A percentile compares a stretch with the other conserved stretches of the same genome.
These are phyloP conservation scores for Rauvolfia tetraphylla DNA, from an alignment of 257 asterid species.

Conservation along the genomic window DNA sequence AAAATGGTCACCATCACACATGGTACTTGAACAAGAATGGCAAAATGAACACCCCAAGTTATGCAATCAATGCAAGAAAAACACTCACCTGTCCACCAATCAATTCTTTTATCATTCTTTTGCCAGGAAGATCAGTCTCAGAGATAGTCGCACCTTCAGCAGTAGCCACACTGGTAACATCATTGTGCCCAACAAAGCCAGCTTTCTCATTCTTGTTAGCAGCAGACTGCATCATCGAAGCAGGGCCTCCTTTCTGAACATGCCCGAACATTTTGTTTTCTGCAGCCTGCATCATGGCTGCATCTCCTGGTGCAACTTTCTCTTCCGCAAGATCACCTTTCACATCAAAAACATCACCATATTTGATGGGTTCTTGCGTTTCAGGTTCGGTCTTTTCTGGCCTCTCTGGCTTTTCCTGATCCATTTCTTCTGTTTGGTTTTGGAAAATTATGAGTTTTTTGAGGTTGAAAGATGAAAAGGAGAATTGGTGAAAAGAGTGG, in stretches of 20 bases:
- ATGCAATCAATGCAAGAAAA: not conserved
- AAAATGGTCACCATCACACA: too few species aligned
- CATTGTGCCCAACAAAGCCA: conserved; percentile 15
- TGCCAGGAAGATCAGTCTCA: conserved; percentile 13
- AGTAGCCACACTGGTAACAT: not conserved
- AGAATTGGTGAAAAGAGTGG: not conserved
- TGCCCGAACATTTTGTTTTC: conserved; percentile 11
- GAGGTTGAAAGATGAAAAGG: not conserved
- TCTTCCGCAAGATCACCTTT: conserved; percentile 8
- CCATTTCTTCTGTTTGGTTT: not conserved
- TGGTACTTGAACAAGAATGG: too few species aligned
- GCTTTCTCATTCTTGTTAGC: conserved; percentile 20
- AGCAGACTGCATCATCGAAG: conserved; percentile 15
- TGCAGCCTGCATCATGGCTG: conserved; percentile 13
- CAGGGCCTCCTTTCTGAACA: conserved; percentile 14
- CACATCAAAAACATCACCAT: conserved; percentile 14
- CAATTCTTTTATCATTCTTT: conserved; percentile 4
- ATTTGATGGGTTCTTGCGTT: conserved; percentile 3
- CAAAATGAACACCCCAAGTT: too few species aligned
- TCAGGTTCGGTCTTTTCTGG: not conserved
- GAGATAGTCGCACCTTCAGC: conserved; percentile 1
- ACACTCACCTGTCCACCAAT: conserved; percentile 16
- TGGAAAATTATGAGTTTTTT: too few species aligned
- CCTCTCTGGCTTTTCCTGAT: conserved; percentile 8
- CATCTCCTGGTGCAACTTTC: conserved; percentile 17